These are phyloP conservation scores for Scutellaria minor DNA, from an alignment of 257 asterid species.

Conservation along the genomic window DNA sequence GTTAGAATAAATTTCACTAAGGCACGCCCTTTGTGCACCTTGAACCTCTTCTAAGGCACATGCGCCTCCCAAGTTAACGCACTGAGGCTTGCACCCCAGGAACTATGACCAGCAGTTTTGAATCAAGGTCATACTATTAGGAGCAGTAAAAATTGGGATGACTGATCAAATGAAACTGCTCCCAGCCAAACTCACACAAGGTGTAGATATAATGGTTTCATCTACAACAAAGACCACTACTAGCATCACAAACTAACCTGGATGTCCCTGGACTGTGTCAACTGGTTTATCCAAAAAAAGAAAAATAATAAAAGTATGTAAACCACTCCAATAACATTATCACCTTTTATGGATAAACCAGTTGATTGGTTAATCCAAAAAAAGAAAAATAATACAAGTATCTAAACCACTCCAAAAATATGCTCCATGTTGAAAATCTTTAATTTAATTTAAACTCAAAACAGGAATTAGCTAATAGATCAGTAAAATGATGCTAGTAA, in stretches of 20 bases:
- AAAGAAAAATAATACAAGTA: background rate
- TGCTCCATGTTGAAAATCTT: background rate
- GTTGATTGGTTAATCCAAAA: background rate
- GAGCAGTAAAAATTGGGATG: conserved; percentile 20
- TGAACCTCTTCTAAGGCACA: too few relatives aligned
- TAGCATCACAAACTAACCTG: too few relatives aligned
- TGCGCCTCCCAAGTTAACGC: too few relatives aligned
- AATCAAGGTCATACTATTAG: background rate
- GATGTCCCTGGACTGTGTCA: conserved; percentile 7
- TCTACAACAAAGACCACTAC: too few relatives aligned
- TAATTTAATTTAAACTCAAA: background rate
- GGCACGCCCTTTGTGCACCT: too few relatives aligned
- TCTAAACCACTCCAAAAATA: background rate
- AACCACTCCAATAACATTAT: too few relatives aligned
- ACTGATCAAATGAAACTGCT: background rate
- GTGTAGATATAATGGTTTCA: background rate
- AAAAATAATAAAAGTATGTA: background rate
- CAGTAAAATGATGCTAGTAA: background rate
- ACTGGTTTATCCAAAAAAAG: background rate
- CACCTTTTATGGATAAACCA: too few relatives aligned
- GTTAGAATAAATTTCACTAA: too few relatives aligned
- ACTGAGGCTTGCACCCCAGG: too few relatives aligned
- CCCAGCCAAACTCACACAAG: conserved; percentile 4
- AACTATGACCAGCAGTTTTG: background rate
- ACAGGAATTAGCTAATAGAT: conserved; percentile 4